These are phyloP conservation scores for Pichia kluyveri DNA, from an alignment of 805 yeast species.

Conservation along the genomic window DNA sequence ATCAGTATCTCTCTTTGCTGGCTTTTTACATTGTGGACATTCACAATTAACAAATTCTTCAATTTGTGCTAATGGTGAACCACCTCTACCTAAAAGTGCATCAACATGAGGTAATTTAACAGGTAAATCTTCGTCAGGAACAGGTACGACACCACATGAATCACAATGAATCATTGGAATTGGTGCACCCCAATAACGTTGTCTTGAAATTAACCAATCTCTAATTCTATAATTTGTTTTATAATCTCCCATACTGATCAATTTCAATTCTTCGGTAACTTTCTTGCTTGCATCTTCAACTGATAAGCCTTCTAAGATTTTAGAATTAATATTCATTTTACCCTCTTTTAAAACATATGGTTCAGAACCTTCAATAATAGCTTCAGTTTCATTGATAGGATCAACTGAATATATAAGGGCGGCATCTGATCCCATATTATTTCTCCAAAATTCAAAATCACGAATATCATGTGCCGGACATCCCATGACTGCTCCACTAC, in stretches of 20 bases:
- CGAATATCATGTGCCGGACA: conserved; percentile 90
- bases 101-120: conserved; percentile 61
- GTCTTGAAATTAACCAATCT: conserved; percentile 94
- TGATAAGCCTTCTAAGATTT: conserved; percentile 41
- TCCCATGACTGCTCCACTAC: conserved; percentile 96
- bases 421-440: conserved; percentile 41
- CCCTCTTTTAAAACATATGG: conserved; percentile 38
- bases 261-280: conserved; percentile 35
- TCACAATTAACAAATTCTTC: conserved; percentile 59
- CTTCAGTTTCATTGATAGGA: conserved; percentile 16
- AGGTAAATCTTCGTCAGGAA: conserved; percentile 81
- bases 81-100: conserved; percentile 35
- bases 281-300: conserved; percentile 40
- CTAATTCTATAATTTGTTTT: conserved; percentile 57
- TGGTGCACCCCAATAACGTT: conserved; percentile 98
- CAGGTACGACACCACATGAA: conserved; percentile 83
- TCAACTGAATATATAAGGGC: conserved; percentile 37
- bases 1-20: conserved; percentile 85
- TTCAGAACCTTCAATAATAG: conserved; percentile 9
- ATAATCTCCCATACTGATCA: conserved; percentile 31
- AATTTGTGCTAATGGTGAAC: conserved; percentile 62
- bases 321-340: conserved; percentile 37
- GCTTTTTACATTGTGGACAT: conserved; percentile 73
- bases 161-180: conserved; percentile 90
- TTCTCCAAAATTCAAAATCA: conserved; percentile 73